Conservation (phyloP, 805 yeast genomes). For the Ogataea pini region DNA sequence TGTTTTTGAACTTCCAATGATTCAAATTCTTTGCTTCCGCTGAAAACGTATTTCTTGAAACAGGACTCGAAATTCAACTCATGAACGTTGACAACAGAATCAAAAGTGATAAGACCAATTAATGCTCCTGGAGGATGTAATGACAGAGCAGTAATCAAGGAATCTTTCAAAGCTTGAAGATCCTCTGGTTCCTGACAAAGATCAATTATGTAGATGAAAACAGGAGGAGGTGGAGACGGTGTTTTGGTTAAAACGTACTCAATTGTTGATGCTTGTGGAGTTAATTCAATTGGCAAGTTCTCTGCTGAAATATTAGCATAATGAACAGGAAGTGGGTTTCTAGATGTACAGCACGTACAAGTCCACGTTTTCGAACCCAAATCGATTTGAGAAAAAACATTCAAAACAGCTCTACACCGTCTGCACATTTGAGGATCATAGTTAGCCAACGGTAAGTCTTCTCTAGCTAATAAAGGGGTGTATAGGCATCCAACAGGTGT, state of each 20-base stretch:
- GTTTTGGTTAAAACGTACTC: slow-evolving; percentile 77
- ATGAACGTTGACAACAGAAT: slow-evolving; percentile 88
- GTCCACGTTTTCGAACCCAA: slow-evolving; percentile 75
- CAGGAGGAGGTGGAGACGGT: slow-evolving; percentile 72
- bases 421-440: slow-evolving; percentile 88
- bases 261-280: slow-evolving; percentile 67
- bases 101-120: slow-evolving; percentile 84
- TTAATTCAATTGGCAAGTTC: slow-evolving; percentile 78
- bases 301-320: slow-evolving; percentile 76
- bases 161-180: slow-evolving; percentile 77
- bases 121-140: slow-evolving; percentile 87
- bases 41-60: slow-evolving; percentile 76
- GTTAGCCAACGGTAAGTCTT: slow-evolving; percentile 72
- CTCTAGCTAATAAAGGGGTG: slow-evolving; percentile 86
- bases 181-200: slow-evolving; percentile 89
- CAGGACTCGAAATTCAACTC: slow-evolving; percentile 67
- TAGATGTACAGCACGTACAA: slow-evolving; percentile 77
- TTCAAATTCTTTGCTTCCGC: slow-evolving; percentile 83
- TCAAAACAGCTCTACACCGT: slow-evolving; percentile 81
- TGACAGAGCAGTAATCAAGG: slow-evolving; percentile 71
- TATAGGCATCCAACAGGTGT: slow-evolving; percentile 93
- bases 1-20: slow-evolving; percentile 39
- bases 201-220: slow-evolving; percentile 83
- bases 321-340: slow-evolving; percentile 82
- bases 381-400: slow-evolving; percentile 84